These are phyloP conservation scores for Myriangium duriaei DNA, from an alignment of 2,329 filamentous ascomycete genomes.

Conservation along the genomic window DNA sequence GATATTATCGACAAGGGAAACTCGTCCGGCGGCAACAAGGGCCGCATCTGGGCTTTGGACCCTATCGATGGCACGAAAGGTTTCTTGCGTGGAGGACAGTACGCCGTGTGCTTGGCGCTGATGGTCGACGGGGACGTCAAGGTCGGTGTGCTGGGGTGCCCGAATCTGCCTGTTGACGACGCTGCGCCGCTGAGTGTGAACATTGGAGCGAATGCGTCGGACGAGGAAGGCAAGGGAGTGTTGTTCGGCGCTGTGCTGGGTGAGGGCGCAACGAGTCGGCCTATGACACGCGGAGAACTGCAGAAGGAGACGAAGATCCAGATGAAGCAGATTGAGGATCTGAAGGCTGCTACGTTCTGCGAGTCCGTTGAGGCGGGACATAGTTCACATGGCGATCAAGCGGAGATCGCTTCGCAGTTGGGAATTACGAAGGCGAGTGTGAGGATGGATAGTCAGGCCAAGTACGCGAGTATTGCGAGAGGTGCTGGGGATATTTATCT, in stretches of 20 bases:
- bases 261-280: constrained; percentile 66
- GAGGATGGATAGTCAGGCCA: constrained; percentile 94
- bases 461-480: constrained; percentile 89
- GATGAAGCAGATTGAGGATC: constrained; percentile 66
- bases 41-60: constrained; percentile 90
- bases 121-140: constrained; percentile 90
- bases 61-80: constrained; percentile 98
- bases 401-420: constrained; percentile 67
- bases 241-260: constrained; percentile 75
- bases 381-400: constrained; percentile 79
- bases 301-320: constrained; percentile 50
- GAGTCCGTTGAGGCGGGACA: constrained; percentile 92
- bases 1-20: constrained; percentile 47
- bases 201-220: constrained; percentile 61
- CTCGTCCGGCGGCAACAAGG: constrained; percentile 57
- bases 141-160: constrained; percentile 88
- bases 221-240: constrained; percentile 67
- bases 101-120: constrained; percentile 84
- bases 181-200: constrained; percentile 54
- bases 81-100: constrained; percentile 90
- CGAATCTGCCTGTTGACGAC: constrained; percentile 86
- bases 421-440: constrained; percentile 85
- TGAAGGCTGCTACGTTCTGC: constrained; percentile 79
- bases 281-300: constrained; percentile 49
- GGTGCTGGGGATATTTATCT: constrained; percentile 93